phyloP scores from a whole-genome alignment of 192 early-diverging fungal species.

The Pilobolus umbonatus region DNA sequence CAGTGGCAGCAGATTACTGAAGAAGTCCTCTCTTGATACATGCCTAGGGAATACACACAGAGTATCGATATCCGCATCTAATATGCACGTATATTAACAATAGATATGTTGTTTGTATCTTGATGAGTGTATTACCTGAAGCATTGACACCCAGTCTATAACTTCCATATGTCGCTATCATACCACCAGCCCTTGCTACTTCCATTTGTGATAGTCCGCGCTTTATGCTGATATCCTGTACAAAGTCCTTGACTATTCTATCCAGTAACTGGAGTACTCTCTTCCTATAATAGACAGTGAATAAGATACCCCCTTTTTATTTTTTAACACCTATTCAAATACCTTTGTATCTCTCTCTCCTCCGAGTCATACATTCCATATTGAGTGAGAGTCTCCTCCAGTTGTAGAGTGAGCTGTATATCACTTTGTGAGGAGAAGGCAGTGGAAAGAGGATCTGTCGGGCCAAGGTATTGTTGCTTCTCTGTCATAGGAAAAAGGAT shows the following conservation, averaged over 20 bases:
- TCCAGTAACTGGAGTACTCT: constrained; percentile 39
- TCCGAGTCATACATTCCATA: constrained; percentile 53
- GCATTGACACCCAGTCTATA: constrained; percentile 68
- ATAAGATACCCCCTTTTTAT: neutral
- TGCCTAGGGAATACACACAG: constrained; percentile 61
- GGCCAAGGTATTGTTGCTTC: constrained; percentile 3
- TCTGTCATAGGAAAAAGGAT: neutral
- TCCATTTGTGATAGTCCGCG: constrained; percentile 40
- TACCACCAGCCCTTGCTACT: constrained; percentile 51
- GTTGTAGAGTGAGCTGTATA: constrained; percentile 29
- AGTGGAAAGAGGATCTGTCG: constrained; percentile 32
- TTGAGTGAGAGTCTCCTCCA: constrained; percentile 45
- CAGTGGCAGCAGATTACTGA: constrained; percentile 49
- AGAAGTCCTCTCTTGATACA: constrained; percentile 61
- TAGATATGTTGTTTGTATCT: neutral
- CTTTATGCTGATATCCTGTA: constrained; percentile 30
- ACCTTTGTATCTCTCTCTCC: constrained; percentile 54
- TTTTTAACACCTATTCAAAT: neutral
- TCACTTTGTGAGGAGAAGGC: constrained; percentile 39
- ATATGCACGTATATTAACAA: neutral
- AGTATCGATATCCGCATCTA: constrained; percentile 66
- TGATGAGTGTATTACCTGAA: constrained; percentile 18
- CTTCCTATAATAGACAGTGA: neutral
- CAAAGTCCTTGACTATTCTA: constrained; percentile 53
- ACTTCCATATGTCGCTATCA: constrained; percentile 65